Percentiles rank a stretch among this genome's conserved stretches.
Conservation (phyloP, 805 yeast species). For the Jamesozyma gamospora region DNA sequence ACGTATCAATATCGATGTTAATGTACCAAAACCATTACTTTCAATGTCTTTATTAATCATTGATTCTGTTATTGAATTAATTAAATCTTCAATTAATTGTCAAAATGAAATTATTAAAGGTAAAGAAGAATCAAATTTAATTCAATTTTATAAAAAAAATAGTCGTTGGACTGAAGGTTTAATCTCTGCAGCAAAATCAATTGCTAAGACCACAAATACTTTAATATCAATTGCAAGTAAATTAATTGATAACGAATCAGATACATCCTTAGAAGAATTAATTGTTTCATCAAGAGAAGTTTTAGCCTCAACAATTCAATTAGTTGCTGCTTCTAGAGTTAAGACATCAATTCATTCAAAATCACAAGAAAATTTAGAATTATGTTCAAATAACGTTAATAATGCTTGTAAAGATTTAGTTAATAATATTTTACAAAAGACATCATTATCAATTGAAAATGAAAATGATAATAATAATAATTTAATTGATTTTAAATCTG, state of each 20-base stretch:
- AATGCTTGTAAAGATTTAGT: constrained; percentile 70
- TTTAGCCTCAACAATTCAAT: constrained; percentile 84
- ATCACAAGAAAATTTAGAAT: constrained; percentile 65
- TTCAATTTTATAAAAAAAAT: constrained; percentile 71
- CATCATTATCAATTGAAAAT: constrained; percentile 39
- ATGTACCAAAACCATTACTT: constrained; percentile 63
- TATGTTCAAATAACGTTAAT: constrained; percentile 57
- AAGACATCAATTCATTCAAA: constrained; percentile 69
- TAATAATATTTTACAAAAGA: constrained; percentile 47
- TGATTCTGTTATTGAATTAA: constrained; percentile 61
- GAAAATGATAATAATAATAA: constrained; percentile 26
- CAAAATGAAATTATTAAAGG: constrained; percentile 69
- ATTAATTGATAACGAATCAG: constrained; percentile 36
- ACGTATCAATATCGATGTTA: constrained; percentile 35
- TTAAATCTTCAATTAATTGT: constrained; percentile 67
- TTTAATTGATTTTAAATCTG: constrained; percentile 51
- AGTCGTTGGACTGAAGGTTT: constrained; percentile 92
- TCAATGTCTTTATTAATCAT: constrained; percentile 74
- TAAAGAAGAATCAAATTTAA: constrained; percentile 31
- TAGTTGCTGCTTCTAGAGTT: constrained; percentile 84
- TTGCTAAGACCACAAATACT: constrained; percentile 73
- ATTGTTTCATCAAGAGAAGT: constrained; percentile 88
- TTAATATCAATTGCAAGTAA: constrained; percentile 83
- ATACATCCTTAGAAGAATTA: constrained; percentile 57
- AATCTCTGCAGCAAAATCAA: constrained; percentile 79